Evolutionary conservation across 2,329 filamentous ascomycete genomes (phyloP), one percentile per base, ranked within the genome.

Genomic region (Stagonosporopsis rhizophila): DNA sequence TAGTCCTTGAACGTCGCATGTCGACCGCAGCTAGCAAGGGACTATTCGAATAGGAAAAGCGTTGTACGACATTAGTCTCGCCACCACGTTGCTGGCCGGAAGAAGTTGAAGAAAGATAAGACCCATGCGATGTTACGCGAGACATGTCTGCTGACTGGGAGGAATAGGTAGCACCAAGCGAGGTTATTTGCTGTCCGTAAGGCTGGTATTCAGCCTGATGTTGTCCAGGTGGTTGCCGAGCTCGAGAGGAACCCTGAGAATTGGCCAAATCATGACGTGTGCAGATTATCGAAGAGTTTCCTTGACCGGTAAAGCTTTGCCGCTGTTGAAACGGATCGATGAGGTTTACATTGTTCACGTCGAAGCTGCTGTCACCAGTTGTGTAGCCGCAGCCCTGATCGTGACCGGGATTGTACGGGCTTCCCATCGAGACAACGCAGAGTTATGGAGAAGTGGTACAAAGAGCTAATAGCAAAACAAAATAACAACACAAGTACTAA

Each of bases 151-250:
- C 55, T 41, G 62, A 52, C 42, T 28, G 56, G 12, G 45, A 35
- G 17, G 51, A 12, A 25, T 50, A 45, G 41, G 20, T 19, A 4
- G 19, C 56, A 32, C 41, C 32, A 40, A 25, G 55, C 27, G 40
- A 50, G 40, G 54, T 40, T 7, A 11, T 7, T 28, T 12, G 27
- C 25, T 14, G 12, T n/a, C 46, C 37, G 51, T 40, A 59, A 68
- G 65, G 60, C 59, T 69, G 65, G 50, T 42, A 14, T 44, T 58
- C 56, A 60, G 62, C 57, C 59, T 64, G 56, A 23, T 61, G 54
- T 41, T 58, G 57, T 14, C 50, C 45, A 27, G 19, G 30, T 1
- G n/a, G 44, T 28, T 17, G 40, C n/a, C 38, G 38, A 32, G 20
- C 32, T 41, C 39, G 32, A 6, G 56, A 48, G 5, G 12, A 61